Conservation (phyloP, 164 flowering plant species). For the Houttuynia cordata region DNA sequence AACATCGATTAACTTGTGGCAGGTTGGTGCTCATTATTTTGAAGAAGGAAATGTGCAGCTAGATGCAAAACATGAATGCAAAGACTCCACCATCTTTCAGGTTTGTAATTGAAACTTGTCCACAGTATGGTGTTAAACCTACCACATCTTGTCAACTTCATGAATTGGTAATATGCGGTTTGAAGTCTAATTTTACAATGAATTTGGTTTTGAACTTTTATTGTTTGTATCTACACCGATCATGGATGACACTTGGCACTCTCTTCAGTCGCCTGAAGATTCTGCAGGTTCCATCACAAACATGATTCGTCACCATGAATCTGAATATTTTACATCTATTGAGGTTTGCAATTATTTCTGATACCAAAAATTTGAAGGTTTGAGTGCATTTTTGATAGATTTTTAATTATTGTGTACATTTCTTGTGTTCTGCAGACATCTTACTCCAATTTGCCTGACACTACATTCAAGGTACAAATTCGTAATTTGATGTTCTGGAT, state of each 20-base stretch:
- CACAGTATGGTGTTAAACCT: background rate
- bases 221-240: background rate
- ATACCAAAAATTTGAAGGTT: background rate
- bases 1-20: conserved; percentile 1
- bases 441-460: conserved; percentile 80
- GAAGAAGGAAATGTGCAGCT: conserved; percentile 98
- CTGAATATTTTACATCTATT: conserved; percentile 79
- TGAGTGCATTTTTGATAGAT: background rate
- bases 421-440: conserved; percentile 49
- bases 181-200: background rate
- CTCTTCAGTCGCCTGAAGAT: conserved; percentile 74
- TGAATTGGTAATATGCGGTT: background rate
- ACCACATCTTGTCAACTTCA: background rate
- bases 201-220: background rate
- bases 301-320: conserved; percentile 86
- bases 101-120: conserved; percentile 22
- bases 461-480: conserved; percentile 81
- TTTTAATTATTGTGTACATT: background rate
- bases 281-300: conserved; percentile 48
- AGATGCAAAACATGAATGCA: conserved; percentile 81
- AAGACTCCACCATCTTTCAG: conserved; percentile 78
- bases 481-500: background rate
- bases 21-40: conserved; percentile 97
- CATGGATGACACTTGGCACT: background rate
- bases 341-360: conserved; percentile 36